Conservation (phyloP, 1,139 yeast species). For the Taphrina pruni region DNA sequence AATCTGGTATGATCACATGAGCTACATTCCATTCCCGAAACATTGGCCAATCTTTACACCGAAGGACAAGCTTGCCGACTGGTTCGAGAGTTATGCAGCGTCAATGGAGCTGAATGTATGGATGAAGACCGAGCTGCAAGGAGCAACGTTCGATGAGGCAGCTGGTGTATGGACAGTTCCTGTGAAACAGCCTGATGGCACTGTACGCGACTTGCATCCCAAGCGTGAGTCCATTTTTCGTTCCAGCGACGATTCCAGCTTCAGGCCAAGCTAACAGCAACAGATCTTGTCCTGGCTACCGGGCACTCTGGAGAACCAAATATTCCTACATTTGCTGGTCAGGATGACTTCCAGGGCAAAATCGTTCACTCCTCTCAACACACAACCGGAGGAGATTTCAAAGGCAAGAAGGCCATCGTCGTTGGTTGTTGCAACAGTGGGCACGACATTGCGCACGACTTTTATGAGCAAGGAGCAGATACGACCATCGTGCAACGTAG, state of each 20-base stretch:
- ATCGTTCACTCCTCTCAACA: slow-evolving; percentile 56
- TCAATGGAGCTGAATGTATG: slow-evolving; percentile 55
- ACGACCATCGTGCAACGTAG: slow-evolving; percentile 58
- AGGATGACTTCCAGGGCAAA: slow-evolving; percentile 54
- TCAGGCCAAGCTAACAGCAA: background rate
- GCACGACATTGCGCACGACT: slow-evolving; percentile 58
- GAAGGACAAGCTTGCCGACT: slow-evolving; percentile 57
- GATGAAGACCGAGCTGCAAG: slow-evolving; percentile 52
- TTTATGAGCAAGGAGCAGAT: slow-evolving; percentile 56
- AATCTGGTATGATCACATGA: slow-evolving; percentile 56
- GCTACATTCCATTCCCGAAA: slow-evolving; percentile 55
- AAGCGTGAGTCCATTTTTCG: slow-evolving; percentile 47
- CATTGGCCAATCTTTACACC: slow-evolving; percentile 57
- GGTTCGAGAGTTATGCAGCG: slow-evolving; percentile 54
- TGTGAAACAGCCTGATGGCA: slow-evolving; percentile 47
- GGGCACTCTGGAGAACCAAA: slow-evolving; percentile 57
- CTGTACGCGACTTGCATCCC: slow-evolving; percentile 48
- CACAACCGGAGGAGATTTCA: slow-evolving; percentile 54
- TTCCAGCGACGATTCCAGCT: background rate
- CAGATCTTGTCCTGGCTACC: slow-evolving; percentile 53
- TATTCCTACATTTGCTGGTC: slow-evolving; percentile 54
- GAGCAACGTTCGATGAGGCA: slow-evolving; percentile 51
- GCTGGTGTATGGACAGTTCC: slow-evolving; percentile 53
- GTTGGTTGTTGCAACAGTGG: slow-evolving; percentile 58
- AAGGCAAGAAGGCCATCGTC: slow-evolving; percentile 56